Evolutionary conservation across 345 rosid species (phyloP).

Genomic region (Euphorbia lathyris): DNA sequence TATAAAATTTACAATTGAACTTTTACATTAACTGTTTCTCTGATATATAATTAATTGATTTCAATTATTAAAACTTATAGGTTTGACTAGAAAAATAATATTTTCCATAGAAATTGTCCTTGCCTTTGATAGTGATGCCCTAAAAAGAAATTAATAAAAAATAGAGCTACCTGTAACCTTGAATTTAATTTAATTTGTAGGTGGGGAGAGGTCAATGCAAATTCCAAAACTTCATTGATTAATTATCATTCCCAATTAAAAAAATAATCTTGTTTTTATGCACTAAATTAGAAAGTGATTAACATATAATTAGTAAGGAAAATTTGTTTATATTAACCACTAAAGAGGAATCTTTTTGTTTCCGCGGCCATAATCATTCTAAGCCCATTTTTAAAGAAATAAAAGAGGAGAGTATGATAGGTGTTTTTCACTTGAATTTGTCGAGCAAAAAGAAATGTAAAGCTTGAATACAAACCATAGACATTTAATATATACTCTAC

Average conservation of each 20-base stretch:
- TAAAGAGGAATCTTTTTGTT: slow-evolving; percentile 18
- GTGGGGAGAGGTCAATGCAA: not conserved
- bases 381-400: slow-evolving; percentile 15
- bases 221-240: not conserved
- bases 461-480: slow-evolving; percentile 27
- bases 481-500: slow-evolving; percentile 18
- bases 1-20: too few species aligned
- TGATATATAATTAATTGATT: not conserved
- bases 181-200: not conserved
- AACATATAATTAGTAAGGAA: not conserved
- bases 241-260: not conserved
- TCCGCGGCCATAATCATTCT: slow-evolving; percentile 26
- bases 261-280: too few species aligned
- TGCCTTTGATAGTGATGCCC: not conserved
- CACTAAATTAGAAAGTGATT: not conserved
- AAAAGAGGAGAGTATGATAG: slow-evolving; percentile 16
- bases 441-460: slow-evolving; percentile 19
- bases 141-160: not conserved
- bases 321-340: slow-evolving; percentile 5
- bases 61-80: not conserved
- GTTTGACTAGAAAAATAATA: slow-evolving; percentile 2
- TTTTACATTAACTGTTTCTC: too few species aligned
- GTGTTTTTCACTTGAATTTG: slow-evolving; percentile 33
- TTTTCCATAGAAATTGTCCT: not conserved
- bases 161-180: not conserved